Evolutionary conservation across 2,329 filamentous ascomycete species (phyloP).

Genomic region (Colletotrichum australisinense): DNA sequence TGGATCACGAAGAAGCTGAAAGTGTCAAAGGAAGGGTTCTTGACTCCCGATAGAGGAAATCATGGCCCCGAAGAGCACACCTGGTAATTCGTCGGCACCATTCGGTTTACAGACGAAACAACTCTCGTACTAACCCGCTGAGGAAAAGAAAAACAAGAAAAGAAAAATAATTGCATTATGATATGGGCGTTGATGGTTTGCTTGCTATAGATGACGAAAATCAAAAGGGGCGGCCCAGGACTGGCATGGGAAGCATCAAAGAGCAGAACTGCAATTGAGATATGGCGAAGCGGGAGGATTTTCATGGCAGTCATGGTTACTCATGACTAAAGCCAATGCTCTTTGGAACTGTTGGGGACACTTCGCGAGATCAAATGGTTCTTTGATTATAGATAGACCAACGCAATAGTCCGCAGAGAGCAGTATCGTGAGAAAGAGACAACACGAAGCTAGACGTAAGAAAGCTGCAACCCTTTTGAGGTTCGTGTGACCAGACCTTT

Average conservation of each 20-base stretch:
- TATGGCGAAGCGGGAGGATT: conserved; percentile 19
- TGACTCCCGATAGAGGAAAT: neutral
- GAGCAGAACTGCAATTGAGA: conserved; percentile 3
- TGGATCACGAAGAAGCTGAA: neutral
- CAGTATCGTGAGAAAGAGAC: conserved; percentile 3
- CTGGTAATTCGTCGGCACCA: neutral
- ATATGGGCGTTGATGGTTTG: conserved; percentile 33
- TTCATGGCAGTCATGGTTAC: conserved; percentile 5
- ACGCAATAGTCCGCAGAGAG: conserved; percentile 8
- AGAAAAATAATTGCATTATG: conserved; percentile 29
- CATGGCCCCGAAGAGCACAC: neutral
- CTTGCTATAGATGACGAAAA: conserved; percentile 31
- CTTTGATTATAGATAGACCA: conserved; percentile 20
- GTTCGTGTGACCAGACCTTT: conserved; percentile 13
- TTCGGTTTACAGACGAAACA: conserved; percentile 30
- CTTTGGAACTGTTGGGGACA: conserved; percentile 9
- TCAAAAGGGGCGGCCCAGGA: conserved; percentile 10
- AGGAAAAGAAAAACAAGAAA: conserved; percentile 17
- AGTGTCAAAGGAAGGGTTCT: neutral
- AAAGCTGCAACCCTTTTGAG: neutral
- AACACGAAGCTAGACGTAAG: conserved; percentile 22
- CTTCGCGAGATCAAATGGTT: neutral
- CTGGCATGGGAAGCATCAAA: conserved; percentile 26
- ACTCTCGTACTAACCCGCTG: conserved; percentile 17
- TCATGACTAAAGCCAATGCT: conserved; percentile 1